Base-by-base conservation (phyloP, 495 filamentous ascomycete species). In the Usnea hakonensis region DNA sequence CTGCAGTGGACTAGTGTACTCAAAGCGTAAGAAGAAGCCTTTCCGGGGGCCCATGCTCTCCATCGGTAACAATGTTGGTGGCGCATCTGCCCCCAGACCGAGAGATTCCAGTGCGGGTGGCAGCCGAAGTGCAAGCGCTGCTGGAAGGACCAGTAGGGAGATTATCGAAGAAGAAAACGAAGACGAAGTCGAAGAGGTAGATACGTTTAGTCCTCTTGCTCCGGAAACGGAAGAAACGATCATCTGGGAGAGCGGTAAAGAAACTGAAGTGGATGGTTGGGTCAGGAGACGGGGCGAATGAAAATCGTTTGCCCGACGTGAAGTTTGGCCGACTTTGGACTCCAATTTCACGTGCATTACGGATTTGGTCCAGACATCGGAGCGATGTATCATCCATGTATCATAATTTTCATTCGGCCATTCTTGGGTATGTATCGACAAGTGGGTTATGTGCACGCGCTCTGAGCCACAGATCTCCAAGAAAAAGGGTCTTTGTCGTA, bases 101-200 rank as follows among this genome's bases (percentile, higher is more conserved):
- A 63, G 58, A 73, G 65, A 68, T 75, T 61, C 63, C 70, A 68
- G 61, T 65, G 70, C 65, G 63, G 71, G 67, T 68, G 77, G 59
- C 64, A 73, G 71, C 65, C 64, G 81, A 32, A 83, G 87, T 70
- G 75, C 75, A 55, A 77, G 78, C 65, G 80, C 79, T 66, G 73
- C 78, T 53, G 71, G 81, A 48, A 71, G 83, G 63, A 77, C 86
- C 71, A 82, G 89, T 66, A 80, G 86, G 66, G 76, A 85, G 66
- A 88, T 93, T 40, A 95, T 95, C 60, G 88, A 91, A 66, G 91
- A 95, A 67, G 91, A 89, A 70, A 90, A 95, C 23, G 79, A 86
- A 35, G 85, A 85, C 54, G 84, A 85, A 63, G 79, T 87, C 6
- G 87, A 90, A 67, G 87, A 90, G 70, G 87, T 89, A 9, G 87